phyloP scores from a whole-genome alignment of 1,284 basidiomycete species.

The Rhodotorula sp. region DNA sequence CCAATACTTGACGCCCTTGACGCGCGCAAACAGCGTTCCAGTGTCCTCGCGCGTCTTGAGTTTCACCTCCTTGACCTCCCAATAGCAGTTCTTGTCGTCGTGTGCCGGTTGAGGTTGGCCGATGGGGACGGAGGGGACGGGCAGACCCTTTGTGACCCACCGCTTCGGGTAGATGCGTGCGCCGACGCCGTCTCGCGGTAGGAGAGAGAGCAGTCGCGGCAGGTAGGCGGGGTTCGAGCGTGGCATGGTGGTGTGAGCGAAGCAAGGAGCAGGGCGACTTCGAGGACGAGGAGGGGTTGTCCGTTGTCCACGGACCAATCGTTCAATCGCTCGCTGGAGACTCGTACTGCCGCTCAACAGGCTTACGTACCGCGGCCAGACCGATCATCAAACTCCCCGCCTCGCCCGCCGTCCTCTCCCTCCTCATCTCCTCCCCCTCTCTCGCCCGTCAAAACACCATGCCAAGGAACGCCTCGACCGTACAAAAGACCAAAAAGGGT shows the following conservation, averaged over 20 bases:
- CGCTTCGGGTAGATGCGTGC: slow-evolving; percentile 66
- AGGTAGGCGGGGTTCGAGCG: slow-evolving; percentile 10
- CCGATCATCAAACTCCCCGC: not conserved
- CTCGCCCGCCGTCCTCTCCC: not conserved
- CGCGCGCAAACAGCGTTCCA: slow-evolving; percentile 71
- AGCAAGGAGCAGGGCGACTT: not conserved
- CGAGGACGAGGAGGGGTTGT: not conserved
- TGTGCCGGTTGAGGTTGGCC: not conserved
- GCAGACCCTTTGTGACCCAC: slow-evolving; percentile 67
- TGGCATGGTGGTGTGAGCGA: not conserved
- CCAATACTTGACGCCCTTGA: slow-evolving; percentile 71
- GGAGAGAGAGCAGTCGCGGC: slow-evolving; percentile 59
- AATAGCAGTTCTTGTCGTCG: slow-evolving; percentile 57
- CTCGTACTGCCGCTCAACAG: not conserved
- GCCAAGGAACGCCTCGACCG: slow-evolving; percentile 23
- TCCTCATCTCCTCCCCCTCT: not conserved
- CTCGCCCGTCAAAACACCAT: not conserved
- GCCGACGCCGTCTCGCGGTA: slow-evolving; percentile 65
- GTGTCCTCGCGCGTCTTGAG: slow-evolving; percentile 56
- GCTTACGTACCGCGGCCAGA: not conserved
- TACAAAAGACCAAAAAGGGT: slow-evolving; percentile 24
- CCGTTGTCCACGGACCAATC: not conserved
- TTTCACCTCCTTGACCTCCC: slow-evolving; percentile 65
- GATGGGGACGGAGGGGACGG: slow-evolving; percentile 45
- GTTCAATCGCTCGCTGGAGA: too few relatives aligned